Percentiles rank a stretch among this genome's conserved stretches.
Conservation (phyloP, 2,329 filamentous ascomycete genomes). For the Penicillium sclerotigenum region DNA sequence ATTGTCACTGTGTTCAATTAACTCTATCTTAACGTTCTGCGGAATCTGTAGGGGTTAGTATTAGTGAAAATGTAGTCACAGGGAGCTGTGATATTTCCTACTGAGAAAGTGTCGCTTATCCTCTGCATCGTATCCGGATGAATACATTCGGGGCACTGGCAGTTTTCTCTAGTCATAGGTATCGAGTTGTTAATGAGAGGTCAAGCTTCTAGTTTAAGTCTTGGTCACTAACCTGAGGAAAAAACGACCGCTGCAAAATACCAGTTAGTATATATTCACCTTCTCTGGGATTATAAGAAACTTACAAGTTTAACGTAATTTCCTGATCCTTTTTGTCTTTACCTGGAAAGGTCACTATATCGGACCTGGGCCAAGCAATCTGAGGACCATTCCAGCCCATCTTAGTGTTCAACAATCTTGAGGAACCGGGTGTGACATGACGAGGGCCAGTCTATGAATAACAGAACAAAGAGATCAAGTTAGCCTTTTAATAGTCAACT, state of each 20-base stretch:
- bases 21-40: conserved; percentile 38
- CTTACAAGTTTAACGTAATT: not conserved
- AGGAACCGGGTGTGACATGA: not conserved
- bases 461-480: not conserved
- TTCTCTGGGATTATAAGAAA: not conserved
- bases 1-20: conserved; percentile 32
- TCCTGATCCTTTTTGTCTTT: not conserved
- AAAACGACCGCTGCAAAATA: conserved; percentile 14
- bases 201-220: not conserved
- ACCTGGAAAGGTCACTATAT: not conserved
- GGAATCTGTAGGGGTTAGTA: conserved; percentile 43
- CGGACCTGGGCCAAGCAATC: not conserved
- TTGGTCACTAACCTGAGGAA: conserved; percentile 17
- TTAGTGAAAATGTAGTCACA: not conserved
- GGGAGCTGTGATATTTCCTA: conserved; percentile 33
- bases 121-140: conserved; percentile 69
- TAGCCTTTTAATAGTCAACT: not conserved
- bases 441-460: not conserved
- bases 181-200: not conserved
- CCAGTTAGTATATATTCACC: not conserved
- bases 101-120: conserved; percentile 64
- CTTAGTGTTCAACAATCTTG: not conserved
- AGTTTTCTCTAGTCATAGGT: conserved; percentile 60
- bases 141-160: conserved; percentile 64
- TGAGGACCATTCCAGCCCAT: not conserved